Percentiles rank a stretch among this genome's conserved stretches.
phyloP scores from a whole-genome alignment of 78 protist genomes.

The Tieghemostelium lacteum region DNA sequence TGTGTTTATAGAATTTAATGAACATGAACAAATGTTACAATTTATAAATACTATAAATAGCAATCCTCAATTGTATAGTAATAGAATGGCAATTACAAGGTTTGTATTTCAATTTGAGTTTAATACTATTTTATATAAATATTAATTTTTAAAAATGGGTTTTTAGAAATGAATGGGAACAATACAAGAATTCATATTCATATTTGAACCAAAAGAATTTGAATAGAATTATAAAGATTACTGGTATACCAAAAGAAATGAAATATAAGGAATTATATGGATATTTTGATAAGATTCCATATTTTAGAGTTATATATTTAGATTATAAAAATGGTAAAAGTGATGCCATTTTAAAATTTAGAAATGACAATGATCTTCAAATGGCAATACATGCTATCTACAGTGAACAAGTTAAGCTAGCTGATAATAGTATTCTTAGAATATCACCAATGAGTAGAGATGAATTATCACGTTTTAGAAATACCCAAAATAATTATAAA shows the following conservation, averaged over 20 bases:
- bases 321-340: constrained; percentile 10
- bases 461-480: background rate
- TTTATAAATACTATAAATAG: background rate
- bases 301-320: constrained; percentile 1
- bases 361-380: constrained; percentile 7
- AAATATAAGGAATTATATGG: constrained; percentile 41
- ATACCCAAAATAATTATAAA: too few species aligned
- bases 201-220: background rate
- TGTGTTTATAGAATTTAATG: constrained; percentile 47
- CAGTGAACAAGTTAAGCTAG: background rate
- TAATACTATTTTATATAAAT: background rate
- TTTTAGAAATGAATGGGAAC: constrained; percentile 32
- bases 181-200: constrained; percentile 21
- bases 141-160: background rate
- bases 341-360: constrained; percentile 30
- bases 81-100: constrained; percentile 26
- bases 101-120: background rate
- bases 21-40: background rate
- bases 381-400: constrained; percentile 10
- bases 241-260: background rate
- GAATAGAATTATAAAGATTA: constrained; percentile 12
- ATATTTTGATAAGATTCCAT: constrained; percentile 13
- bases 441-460: background rate
- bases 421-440: background rate
- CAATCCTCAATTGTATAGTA: background rate